phyloP scores from a whole-genome alignment of 2,329 filamentous ascomycete species.

The Colletotrichum lini region DNA sequence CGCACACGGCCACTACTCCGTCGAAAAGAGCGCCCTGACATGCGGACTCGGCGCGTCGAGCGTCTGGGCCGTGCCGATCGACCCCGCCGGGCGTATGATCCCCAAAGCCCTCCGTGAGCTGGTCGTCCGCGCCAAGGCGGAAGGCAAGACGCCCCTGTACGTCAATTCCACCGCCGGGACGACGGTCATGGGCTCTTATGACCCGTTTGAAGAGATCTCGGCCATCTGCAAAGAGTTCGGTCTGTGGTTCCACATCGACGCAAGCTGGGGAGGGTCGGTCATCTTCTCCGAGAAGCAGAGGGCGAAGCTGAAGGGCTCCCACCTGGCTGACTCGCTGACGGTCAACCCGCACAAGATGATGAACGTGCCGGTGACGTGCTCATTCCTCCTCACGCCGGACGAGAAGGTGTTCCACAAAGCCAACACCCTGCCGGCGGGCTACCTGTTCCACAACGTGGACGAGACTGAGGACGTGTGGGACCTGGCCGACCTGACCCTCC shows the following conservation, averaged over 20 bases:
- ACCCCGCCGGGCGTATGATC: slow-evolving; percentile 80
- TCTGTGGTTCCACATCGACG: slow-evolving; percentile 95
- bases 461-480: slow-evolving; percentile 80
- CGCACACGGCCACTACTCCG: slow-evolving; percentile 91
- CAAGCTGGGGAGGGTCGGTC: slow-evolving; percentile 88
- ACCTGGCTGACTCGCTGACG: slow-evolving; percentile 85
- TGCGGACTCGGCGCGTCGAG: slow-evolving; percentile 84
- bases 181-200: slow-evolving; percentile 91
- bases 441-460: slow-evolving; percentile 79
- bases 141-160: slow-evolving; percentile 89
- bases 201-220: slow-evolving; percentile 81
- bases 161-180: slow-evolving; percentile 97
- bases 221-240: slow-evolving; percentile 78
- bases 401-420: slow-evolving; percentile 83
- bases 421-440: slow-evolving; percentile 89
- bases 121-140: slow-evolving; percentile 71
- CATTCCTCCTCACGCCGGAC: slow-evolving; percentile 86
- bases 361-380: slow-evolving; percentile 90
- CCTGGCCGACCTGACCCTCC: slow-evolving; percentile 90
- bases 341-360: slow-evolving; percentile 99
- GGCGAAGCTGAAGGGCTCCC: slow-evolving; percentile 76
- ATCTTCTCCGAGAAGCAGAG: slow-evolving; percentile 79
- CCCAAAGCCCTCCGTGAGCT: slow-evolving; percentile 74
- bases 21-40: slow-evolving; percentile 95
- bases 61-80: slow-evolving; percentile 83